These are phyloP conservation scores for Inga laurina DNA, from an alignment of 306 rosid species.

Conservation along the genomic window DNA sequence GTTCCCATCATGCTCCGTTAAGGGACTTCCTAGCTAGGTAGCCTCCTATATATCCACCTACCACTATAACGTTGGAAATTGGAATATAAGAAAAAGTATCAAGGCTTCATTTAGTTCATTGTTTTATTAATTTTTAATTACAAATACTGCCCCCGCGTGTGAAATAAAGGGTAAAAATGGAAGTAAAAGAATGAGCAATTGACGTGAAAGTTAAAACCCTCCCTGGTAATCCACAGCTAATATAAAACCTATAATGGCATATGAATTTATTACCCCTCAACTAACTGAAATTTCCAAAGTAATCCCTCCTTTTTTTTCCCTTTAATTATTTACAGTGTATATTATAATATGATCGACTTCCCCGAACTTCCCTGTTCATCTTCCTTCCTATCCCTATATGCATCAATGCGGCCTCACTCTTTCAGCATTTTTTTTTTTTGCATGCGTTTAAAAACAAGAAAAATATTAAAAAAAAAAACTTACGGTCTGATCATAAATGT, in stretches of 20 bases:
- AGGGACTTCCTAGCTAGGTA: slow-evolving; percentile 32
- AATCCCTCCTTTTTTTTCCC: background rate
- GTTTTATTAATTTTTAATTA: slow-evolving; percentile 1
- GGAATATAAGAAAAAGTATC: background rate
- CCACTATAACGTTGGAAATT: background rate
- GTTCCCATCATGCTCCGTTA: slow-evolving; percentile 37
- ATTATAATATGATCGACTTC: no score
- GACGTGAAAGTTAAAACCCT: slow-evolving; percentile 1
- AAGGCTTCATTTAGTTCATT: background rate
- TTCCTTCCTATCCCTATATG: background rate
- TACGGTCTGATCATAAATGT: background rate
- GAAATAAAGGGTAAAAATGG: slow-evolving; percentile 7
- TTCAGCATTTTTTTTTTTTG: background rate
- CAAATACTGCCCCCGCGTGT: slow-evolving; percentile 42
- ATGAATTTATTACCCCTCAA: background rate
- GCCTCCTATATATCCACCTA: background rate
- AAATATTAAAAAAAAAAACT: background rate
- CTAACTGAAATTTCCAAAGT: slow-evolving; percentile 28
- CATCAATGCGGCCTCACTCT: background rate
- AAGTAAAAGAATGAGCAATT: slow-evolving; percentile 10
- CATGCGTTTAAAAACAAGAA: no score
- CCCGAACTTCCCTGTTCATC: background rate
- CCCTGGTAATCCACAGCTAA: slow-evolving; percentile 29
- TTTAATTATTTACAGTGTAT: background rate
- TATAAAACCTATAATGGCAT: slow-evolving; percentile 24